A percentile compares a stretch with the other conserved stretches of the same genome.
phyloP scores from a whole-genome alignment of 2,329 filamentous ascomycete genomes.

The Aspergillus tanneri region DNA sequence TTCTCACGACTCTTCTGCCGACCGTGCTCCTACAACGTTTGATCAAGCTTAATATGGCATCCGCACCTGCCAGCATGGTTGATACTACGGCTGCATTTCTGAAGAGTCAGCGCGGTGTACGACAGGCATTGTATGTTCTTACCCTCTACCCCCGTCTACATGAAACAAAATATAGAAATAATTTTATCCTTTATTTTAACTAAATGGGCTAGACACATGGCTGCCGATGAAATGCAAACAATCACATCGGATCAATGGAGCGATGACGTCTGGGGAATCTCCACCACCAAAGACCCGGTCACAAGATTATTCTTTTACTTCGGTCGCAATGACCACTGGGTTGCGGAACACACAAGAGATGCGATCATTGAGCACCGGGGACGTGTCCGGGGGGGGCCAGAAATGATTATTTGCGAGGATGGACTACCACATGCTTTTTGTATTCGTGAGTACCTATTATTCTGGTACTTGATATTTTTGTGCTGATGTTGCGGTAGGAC shows the following conservation, averaged over 20 bases:
- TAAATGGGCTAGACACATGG: slow-evolving; percentile 49
- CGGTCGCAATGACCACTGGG: slow-evolving; percentile 61
- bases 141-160: background rate
- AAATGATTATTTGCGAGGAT: slow-evolving; percentile 56
- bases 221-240: slow-evolving; percentile 56
- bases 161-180: background rate
- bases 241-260: slow-evolving; percentile 59
- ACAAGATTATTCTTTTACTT: slow-evolving; percentile 59
- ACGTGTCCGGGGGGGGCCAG: slow-evolving; percentile 39
- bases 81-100: slow-evolving; percentile 53
- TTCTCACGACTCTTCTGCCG: slow-evolving; percentile 47
- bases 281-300: slow-evolving; percentile 31
- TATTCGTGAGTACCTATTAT: slow-evolving; percentile 44
- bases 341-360: slow-evolving; percentile 58
- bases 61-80: slow-evolving; percentile 42
- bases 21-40: slow-evolving; percentile 39
- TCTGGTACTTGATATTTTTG: background rate
- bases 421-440: slow-evolving; percentile 62
- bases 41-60: slow-evolving; percentile 45
- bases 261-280: slow-evolving; percentile 59
- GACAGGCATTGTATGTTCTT: slow-evolving; percentile 52
- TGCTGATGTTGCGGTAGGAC: slow-evolving; percentile 26
- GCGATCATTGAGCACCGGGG: slow-evolving; percentile 51
- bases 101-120: slow-evolving; percentile 49
- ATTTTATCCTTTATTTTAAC: background rate